These are phyloP conservation scores for Phytopythium litorale DNA, from an alignment of 352 stramenopile genomes.

Conservation along the genomic window DNA sequence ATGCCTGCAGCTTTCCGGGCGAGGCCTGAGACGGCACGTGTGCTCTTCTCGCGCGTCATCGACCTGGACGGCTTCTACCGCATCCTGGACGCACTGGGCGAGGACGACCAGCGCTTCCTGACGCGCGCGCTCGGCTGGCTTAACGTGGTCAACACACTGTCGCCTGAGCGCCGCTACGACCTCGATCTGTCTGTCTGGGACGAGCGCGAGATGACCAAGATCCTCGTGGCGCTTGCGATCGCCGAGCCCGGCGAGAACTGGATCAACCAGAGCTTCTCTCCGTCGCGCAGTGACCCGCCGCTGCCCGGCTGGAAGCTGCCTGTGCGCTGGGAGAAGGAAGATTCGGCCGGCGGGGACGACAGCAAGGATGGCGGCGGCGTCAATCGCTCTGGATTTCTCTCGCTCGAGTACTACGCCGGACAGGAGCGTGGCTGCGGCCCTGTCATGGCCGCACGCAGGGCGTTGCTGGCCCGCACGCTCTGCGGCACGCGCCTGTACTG, in stretches of 20 bases:
- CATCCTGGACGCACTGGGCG: constrained; percentile 49
- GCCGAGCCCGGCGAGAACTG: constrained; percentile 80
- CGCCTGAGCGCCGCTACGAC: constrained; percentile 58
- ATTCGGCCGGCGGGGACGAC: constrained; percentile 18
- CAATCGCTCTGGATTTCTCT: constrained; percentile 58
- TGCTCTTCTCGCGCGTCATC: constrained; percentile 74
- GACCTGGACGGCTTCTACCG: constrained; percentile 64
- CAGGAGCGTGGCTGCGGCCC: constrained; percentile 60
- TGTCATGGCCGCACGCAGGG: constrained; percentile 48
- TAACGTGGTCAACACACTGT: constrained; percentile 78
- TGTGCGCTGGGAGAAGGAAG: constrained; percentile 72
- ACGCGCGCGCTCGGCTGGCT: constrained; percentile 61
- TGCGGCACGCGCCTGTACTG: constrained; percentile 69
- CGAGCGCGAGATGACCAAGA: constrained; percentile 76
- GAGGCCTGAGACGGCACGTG: constrained; percentile 56
- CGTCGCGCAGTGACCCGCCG: constrained; percentile 40
- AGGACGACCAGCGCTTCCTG: constrained; percentile 45
- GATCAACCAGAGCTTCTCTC: constrained; percentile 74
- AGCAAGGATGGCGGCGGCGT: constrained; percentile 49
- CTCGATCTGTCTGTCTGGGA: constrained; percentile 69
- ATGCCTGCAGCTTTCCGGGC: constrained; percentile 63
- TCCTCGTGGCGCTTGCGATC: constrained; percentile 77
- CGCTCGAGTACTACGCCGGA: constrained; percentile 74
- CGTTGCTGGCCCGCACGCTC: constrained; percentile 52
- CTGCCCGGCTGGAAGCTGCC: constrained; percentile 81